Conservation (phyloP, 2,329 filamentous ascomycete genomes). For the Aspergillus fischeri region DNA sequence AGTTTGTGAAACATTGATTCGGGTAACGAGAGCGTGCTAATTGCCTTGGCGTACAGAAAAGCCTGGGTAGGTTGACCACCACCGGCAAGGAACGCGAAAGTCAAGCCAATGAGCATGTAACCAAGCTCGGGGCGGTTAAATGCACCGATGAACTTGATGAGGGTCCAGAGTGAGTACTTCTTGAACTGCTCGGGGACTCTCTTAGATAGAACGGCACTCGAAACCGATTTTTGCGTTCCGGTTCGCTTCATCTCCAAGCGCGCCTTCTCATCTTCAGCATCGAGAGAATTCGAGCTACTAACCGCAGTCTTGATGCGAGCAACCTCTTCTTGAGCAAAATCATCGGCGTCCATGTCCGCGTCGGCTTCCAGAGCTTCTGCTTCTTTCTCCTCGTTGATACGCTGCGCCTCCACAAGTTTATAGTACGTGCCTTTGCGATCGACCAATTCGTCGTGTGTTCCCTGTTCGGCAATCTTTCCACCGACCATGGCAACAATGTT, state of each 20-base stretch:
- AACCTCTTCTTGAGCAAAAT: slow-evolving; percentile 25
- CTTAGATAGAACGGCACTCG: slow-evolving; percentile 65
- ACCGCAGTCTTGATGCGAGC: slow-evolving; percentile 30
- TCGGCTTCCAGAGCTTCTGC: slow-evolving; percentile 26
- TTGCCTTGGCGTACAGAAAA: slow-evolving; percentile 86
- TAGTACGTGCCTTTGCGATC: slow-evolving; percentile 69
- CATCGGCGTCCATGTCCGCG: slow-evolving; percentile 21
- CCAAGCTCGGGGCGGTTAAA: slow-evolving; percentile 74
- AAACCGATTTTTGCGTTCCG: slow-evolving; percentile 54
- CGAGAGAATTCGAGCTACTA: slow-evolving; percentile 23
- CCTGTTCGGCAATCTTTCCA: slow-evolving; percentile 87
- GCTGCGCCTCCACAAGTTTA: slow-evolving; percentile 82
- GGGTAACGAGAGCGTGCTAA: slow-evolving; percentile 64
- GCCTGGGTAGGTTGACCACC: slow-evolving; percentile 72
- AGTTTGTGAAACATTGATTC: slow-evolving; percentile 52
- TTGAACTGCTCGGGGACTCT: slow-evolving; percentile 47
- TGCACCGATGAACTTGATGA: slow-evolving; percentile 72
- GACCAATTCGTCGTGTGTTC: slow-evolving; percentile 76
- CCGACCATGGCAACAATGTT: slow-evolving; percentile 92
- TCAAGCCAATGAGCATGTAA: slow-evolving; percentile 67
- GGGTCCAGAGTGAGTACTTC: slow-evolving; percentile 67
- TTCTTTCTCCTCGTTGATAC: slow-evolving; percentile 59
- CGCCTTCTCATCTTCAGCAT: slow-evolving; percentile 30
- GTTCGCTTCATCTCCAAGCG: slow-evolving; percentile 37
- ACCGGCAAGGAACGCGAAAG: slow-evolving; percentile 73